Percentiles rank a stretch among this genome's conserved stretches.
Conservation (phyloP, 148 eudicot genomes). For the Rhododendron vialii region DNA sequence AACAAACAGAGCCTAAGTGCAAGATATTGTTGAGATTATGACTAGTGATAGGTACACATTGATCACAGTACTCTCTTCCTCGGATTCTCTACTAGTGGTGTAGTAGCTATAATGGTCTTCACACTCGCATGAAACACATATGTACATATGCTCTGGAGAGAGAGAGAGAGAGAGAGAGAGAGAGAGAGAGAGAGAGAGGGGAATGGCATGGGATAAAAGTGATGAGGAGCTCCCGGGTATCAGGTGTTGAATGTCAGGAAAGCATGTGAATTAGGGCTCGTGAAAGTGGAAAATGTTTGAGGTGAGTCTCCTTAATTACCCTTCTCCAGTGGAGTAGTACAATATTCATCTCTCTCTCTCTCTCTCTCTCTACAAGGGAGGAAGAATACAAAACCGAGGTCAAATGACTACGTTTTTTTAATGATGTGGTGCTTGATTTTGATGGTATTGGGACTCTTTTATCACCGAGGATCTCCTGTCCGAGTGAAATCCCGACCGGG, state of each 20-base stretch:
- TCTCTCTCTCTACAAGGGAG: not conserved
- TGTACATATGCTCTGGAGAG: constrained; percentile 14
- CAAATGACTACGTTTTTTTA: not conserved
- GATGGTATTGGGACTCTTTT: not conserved
- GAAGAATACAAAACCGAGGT: not conserved
- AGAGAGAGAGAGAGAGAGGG: not conserved
- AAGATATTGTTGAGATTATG: not conserved
- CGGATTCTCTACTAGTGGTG: not conserved
- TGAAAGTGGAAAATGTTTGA: constrained; percentile 12
- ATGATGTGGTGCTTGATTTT: too few relatives aligned
- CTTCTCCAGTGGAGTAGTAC: not conserved
- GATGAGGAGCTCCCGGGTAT: constrained; percentile 4
- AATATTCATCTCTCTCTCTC: not conserved
- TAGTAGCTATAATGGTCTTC: not conserved
- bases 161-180: not conserved
- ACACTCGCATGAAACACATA: constrained; percentile 33
- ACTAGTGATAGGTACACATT: not conserved
- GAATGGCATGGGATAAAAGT: constrained; percentile 6
- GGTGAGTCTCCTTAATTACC: not conserved
- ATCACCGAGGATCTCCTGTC: not conserved
- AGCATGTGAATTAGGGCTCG: constrained; percentile 14
- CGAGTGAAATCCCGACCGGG: too few relatives aligned
- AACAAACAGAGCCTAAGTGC: too few relatives aligned
- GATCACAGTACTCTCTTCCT: not conserved
- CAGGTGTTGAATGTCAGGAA: constrained; percentile 8